Conservation (phyloP, 352 stramenopile genomes). For the Phytophthora quininea region DNA sequence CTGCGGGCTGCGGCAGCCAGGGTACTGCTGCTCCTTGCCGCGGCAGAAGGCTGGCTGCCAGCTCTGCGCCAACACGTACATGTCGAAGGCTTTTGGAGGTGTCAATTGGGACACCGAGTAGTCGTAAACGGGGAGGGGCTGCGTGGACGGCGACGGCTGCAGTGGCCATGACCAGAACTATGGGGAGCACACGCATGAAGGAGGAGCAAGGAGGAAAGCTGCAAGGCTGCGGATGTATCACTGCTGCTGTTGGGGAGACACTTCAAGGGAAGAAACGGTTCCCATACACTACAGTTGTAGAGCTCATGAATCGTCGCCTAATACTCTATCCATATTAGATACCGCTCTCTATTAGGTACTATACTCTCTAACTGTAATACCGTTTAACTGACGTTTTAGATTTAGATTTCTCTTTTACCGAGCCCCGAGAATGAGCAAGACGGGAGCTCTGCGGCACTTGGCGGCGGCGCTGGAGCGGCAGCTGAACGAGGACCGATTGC, state of each 20-base stretch:
- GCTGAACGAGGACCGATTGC: slow-evolving; percentile 43
- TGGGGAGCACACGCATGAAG: no score
- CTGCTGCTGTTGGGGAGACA: background rate
- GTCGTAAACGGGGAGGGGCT: slow-evolving; percentile 39
- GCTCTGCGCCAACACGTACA: slow-evolving; percentile 92
- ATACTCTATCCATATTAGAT: background rate
- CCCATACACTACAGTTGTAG: background rate
- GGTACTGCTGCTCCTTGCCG: slow-evolving; percentile 58
- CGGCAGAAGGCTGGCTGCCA: slow-evolving; percentile 90
- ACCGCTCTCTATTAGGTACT: background rate
- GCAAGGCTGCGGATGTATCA: no score
- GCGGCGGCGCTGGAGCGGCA: slow-evolving; percentile 32
- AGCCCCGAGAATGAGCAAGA: background rate
- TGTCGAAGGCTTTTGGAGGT: slow-evolving; percentile 56
- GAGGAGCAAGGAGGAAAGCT: no score
- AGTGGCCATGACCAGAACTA: slow-evolving; percentile 1
- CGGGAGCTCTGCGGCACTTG: slow-evolving; percentile 13
- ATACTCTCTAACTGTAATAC: background rate
- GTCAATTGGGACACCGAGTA: slow-evolving; percentile 21
- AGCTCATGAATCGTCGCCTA: background rate
- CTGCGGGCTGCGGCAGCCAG: slow-evolving; percentile 69
- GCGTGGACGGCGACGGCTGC: background rate
- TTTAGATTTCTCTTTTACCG: background rate
- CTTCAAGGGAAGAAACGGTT: background rate
- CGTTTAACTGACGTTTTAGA: background rate